Evolutionary conservation across 129 eudicot genomes (phyloP), one percentile per base, ranked within the genome.

Genomic region (Cynara cardunculus): DNA sequence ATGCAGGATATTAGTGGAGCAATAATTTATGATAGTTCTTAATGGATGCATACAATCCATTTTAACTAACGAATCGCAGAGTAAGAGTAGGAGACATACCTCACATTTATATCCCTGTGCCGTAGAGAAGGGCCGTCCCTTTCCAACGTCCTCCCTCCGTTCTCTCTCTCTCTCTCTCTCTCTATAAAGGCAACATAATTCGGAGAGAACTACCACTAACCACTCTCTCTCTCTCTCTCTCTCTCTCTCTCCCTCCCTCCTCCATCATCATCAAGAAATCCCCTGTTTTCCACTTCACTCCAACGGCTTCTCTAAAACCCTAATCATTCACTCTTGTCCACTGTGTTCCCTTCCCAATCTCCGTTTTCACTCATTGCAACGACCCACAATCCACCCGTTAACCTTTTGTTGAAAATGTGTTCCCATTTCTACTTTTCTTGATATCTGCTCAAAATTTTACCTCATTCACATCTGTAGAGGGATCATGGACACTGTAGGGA

Each of bases 221-320:
- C 65, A 22, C 62, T 25, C 35, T 27, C 61, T 49, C 78, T 18
- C 19, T 18, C 71, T 22, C 67, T n/a, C n/a, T n/a, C 35, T 28
- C 79, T 71, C 44, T 71, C 79, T 71, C 28, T 12, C 84, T 21
- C 66, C 44, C 80, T 66, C 34, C 61, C 77, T 26, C 68, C 53
- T 2, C 14, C 53, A 41, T 41, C 53, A 73, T 75, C 72, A 75
- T 69, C 81, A 74, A 62, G 53, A 69, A 69, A 59, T 37, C 81
- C 77, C 82, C 71, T 80, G 78, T 80, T 85, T 77, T 85, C 78
- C 87, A 80, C 84, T 85, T 62, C 78, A 79, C 87, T 79, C 80
- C 80, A 44, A 62, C 34, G 61, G 30, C 53, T 67, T 79, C 81
- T 79, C 69, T 69, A 69, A 68, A 80, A 76, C 81, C 64, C 61